These are phyloP conservation scores for Phyllostachys edulis DNA, from an alignment of 176 grass and related monocot species.

Conservation along the genomic window DNA sequence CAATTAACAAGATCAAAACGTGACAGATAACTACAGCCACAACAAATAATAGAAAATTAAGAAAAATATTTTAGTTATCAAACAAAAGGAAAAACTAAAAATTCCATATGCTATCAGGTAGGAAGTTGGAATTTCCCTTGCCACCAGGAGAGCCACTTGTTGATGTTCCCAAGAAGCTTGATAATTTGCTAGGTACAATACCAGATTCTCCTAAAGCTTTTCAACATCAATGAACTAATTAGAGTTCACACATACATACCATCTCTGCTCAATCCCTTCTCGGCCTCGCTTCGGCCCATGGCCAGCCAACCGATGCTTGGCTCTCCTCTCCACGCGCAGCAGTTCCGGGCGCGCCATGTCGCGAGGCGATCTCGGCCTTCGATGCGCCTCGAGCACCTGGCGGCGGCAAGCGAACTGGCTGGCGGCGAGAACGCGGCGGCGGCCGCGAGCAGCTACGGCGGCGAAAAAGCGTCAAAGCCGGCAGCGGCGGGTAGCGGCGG, in stretches of 20 bases:
- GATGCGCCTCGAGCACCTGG: too few species aligned
- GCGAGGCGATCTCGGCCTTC: too few species aligned
- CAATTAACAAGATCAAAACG: constrained; percentile 82
- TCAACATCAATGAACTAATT: constrained; percentile 33
- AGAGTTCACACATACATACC: not conserved
- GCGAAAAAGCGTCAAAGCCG: too few species aligned
- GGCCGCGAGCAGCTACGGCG: too few species aligned
- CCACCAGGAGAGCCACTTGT: constrained; percentile 17
- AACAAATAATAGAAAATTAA: not conserved
- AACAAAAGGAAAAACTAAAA: constrained; percentile 14
- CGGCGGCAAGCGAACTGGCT: too few species aligned
- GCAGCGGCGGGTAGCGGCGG: too few species aligned
- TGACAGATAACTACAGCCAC: constrained; percentile 65
- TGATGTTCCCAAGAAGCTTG: constrained; percentile 39
- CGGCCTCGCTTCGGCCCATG: too few species aligned
- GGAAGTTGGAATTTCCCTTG: constrained; percentile 49
- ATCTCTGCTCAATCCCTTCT: too few species aligned
- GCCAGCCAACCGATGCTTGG: too few species aligned
- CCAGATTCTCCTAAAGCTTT: constrained; percentile 96
- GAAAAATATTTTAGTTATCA: constrained; percentile 10
- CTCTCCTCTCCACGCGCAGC: too few species aligned
- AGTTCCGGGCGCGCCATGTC: too few species aligned
- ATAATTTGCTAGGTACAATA: constrained; percentile 67
- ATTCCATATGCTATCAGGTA: constrained; percentile 60
- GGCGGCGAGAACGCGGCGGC: too few species aligned